Evolutionary conservation across 2,329 filamentous ascomycete genomes (phyloP).

Genomic region (Ascochyta lentis): DNA sequence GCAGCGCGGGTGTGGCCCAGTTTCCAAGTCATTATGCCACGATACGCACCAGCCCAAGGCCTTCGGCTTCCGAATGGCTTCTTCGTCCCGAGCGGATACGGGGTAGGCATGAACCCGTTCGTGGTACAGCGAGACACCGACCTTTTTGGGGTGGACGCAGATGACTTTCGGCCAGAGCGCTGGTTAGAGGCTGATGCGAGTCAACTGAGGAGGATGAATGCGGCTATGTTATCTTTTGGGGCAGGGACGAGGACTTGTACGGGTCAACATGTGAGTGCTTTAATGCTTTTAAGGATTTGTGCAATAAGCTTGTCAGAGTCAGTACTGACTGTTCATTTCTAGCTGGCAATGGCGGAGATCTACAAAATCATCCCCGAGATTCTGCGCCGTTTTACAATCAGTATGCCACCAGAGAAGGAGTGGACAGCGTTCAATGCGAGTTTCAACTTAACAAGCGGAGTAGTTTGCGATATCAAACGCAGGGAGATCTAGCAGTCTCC

Average conservation of each 20-base stretch:
- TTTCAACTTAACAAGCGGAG: slow-evolving; percentile 21
- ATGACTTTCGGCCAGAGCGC: slow-evolving; percentile 53
- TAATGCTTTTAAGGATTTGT: neutral
- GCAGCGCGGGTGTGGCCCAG: slow-evolving; percentile 77
- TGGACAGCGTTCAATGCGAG: slow-evolving; percentile 31
- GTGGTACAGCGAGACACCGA: slow-evolving; percentile 50
- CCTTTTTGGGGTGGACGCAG: slow-evolving; percentile 51
- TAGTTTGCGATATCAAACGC: slow-evolving; percentile 7
- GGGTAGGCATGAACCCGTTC: slow-evolving; percentile 38
- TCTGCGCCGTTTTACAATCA: slow-evolving; percentile 26
- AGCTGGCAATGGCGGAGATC: slow-evolving; percentile 27
- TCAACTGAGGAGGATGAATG: slow-evolving; percentile 29
- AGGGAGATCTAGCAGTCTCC: neutral
- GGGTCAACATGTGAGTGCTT: slow-evolving; percentile 33
- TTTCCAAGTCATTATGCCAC: slow-evolving; percentile 72
- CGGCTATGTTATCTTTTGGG: slow-evolving; percentile 48
- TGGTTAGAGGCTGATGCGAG: slow-evolving; percentile 50
- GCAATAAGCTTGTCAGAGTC: neutral
- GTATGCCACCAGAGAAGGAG: slow-evolving; percentile 25
- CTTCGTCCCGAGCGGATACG: neutral
- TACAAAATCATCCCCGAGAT: slow-evolving; percentile 34
- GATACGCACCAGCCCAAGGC: slow-evolving; percentile 71
- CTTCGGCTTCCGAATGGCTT: slow-evolving; percentile 57
- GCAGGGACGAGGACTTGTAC: slow-evolving; percentile 44
- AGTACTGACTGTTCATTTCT: neutral